Base-by-base conservation (phyloP, 257 asterid genomes). In the Scutellaria barbata region DNA sequence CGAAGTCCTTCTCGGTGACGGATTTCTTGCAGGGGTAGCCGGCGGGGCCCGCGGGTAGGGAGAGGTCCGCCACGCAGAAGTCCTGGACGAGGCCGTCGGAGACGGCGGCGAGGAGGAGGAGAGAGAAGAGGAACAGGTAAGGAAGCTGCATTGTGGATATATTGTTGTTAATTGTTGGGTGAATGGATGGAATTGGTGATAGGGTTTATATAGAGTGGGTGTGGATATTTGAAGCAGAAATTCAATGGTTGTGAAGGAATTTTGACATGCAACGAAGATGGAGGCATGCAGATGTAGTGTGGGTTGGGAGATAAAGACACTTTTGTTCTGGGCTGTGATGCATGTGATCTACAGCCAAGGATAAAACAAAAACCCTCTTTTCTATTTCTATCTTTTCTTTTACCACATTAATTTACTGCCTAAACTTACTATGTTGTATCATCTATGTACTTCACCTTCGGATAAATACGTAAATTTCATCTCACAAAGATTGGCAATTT, bases 11-110 rank as follows among this genome's bases (percentile, higher is more conserved):
- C n/a, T 80, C 94, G 0, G 82, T 81, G 18, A 92, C 88, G 0
- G 14, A 0, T 3, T 84, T 88, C 85, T 92, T 92, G 95, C 98
- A 89, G 0, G 96, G 82, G 84, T 85, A 89, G 55, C 98, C 98
- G 56, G 92, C 82, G 35, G 96, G 98, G 22, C 79, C 70, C 0
- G 79, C 45, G 3, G 92, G 85, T 4, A 58, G 57, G 37, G 78
- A 45, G 8, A 88, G 82, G 83, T 92, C 98, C 1, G 88, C 98
- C 0, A 92, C 95, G 66, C 98, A 92, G 81, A 89, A 92, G 82
- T 92, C 98, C 7, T 76, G 86, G 5, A 76, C 96, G 8, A 82
- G 73, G 68, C 90, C 87, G 39, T 69, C 22, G 40, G 82, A 8
- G 70, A 77, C 0, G 77, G 63, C 72, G 64, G 55, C 46, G 64